These are phyloP conservation scores for Trichoderma koningiopsis DNA, from an alignment of 2,329 filamentous ascomycete genomes.

Conservation along the genomic window DNA sequence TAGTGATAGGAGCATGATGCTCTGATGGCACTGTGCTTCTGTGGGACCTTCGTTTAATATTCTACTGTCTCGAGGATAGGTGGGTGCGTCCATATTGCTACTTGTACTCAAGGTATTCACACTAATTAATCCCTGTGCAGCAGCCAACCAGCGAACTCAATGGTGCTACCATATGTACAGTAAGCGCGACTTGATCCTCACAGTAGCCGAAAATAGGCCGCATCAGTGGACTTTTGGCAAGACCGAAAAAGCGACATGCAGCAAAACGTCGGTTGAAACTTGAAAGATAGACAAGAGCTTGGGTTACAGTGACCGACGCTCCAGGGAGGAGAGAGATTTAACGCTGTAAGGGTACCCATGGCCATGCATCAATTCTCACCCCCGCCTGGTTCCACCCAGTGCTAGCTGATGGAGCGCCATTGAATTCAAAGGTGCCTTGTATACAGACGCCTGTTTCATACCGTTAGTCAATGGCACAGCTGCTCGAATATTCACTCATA, in stretches of 20 bases:
- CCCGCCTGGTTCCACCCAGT: constrained; percentile 24
- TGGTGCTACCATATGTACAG: not conserved
- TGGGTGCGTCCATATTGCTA: not conserved
- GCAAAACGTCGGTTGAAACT: not conserved
- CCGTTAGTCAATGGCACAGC: not conserved
- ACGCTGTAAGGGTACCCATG: constrained; percentile 4
- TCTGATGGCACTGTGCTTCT: not conserved
- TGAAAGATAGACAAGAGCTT: not conserved
- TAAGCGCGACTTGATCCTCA: not conserved
- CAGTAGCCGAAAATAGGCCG: constrained; percentile 13
- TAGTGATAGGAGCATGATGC: not conserved
- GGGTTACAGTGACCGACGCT: not conserved
- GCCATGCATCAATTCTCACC: constrained; percentile 3
- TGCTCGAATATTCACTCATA: constrained; percentile 2
- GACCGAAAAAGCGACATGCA: constrained; percentile 13
- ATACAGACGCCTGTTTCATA: not conserved
- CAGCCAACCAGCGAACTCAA: constrained; percentile 7
- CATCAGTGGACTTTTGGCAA: constrained; percentile 11
- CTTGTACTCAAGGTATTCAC: too few relatives aligned
- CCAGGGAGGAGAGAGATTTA: not conserved
- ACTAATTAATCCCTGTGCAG: not conserved
- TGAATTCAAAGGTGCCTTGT: constrained; percentile 14
- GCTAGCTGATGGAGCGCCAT: constrained; percentile 23
- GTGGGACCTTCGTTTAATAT: not conserved
- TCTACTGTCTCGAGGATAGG: not conserved